Evolutionary conservation across 1,139 yeast genomes (phyloP).

Genomic region (Kodamaea fungicola): DNA sequence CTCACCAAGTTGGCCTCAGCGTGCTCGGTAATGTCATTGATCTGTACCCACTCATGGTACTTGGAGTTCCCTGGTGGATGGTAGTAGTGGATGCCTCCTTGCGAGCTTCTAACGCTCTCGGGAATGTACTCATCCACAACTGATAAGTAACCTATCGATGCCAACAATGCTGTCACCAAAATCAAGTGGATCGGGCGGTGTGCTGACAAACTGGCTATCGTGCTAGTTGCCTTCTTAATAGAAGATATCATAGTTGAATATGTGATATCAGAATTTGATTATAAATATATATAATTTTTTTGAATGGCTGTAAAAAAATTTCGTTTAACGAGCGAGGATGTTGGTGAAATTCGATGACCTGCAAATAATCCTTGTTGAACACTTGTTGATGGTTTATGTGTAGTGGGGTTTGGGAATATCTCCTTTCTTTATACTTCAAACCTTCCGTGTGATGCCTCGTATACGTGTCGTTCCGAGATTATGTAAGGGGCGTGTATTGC

Average conservation of each 20-base stretch:
- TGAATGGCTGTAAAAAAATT: no score
- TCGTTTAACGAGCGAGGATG: no score
- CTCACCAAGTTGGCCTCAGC: constrained; percentile 45
- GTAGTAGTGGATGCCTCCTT: constrained; percentile 32
- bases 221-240: constrained; percentile 32
- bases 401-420: no score
- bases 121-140: constrained; percentile 78
- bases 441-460: no score
- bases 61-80: constrained; percentile 42
- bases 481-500: no score
- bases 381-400: no score
- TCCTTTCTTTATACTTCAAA: no score
- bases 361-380: no score
- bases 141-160: constrained; percentile 78
- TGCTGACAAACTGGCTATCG: constrained; percentile 66
- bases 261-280: no score
- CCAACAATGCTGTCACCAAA: constrained; percentile 67
- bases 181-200: constrained; percentile 88
- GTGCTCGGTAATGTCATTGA: constrained; percentile 22
- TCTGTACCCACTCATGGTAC: constrained; percentile 40
- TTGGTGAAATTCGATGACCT: no score
- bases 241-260: constrained; percentile 21
- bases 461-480: no score
- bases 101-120: constrained; percentile 20
- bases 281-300: no score